These are phyloP conservation scores for Citrus cavaleriei DNA, from an alignment of 345 rosid genomes.

Conservation along the genomic window DNA sequence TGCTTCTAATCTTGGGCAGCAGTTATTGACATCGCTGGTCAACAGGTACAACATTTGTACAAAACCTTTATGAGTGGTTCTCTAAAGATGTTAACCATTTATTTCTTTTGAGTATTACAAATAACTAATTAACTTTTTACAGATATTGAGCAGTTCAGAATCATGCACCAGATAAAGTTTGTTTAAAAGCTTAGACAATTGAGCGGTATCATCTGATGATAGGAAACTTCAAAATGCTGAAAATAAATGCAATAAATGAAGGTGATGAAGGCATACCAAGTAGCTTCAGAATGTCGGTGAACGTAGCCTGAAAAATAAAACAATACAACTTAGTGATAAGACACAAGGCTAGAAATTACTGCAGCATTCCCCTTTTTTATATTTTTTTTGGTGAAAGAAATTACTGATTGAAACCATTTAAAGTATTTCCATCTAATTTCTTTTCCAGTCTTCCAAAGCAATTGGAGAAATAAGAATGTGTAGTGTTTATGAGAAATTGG, in stretches of 20 bases:
- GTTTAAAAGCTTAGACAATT: not conserved
- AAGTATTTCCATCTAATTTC: not conserved
- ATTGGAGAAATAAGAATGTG: not conserved
- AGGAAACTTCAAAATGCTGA: not conserved
- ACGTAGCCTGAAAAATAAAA: constrained; percentile 78
- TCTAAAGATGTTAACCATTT: not conserved
- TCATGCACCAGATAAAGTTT: not conserved
- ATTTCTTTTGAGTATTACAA: not conserved
- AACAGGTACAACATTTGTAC: not conserved
- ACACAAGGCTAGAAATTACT: not conserved
- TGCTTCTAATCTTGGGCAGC: not conserved
- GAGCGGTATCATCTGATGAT: not conserved
- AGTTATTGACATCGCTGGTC: not conserved
- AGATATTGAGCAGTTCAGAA: not conserved
- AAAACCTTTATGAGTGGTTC: not conserved
- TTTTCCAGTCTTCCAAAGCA: not conserved
- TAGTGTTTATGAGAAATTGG: not conserved
- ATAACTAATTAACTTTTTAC: not conserved
- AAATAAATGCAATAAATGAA: not conserved
- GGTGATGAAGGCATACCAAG: constrained; percentile 56
- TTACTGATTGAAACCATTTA: not conserved
- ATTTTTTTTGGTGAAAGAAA: not conserved
- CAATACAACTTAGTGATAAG: constrained; percentile 9
- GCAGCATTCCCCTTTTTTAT: not conserved
- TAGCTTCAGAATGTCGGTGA: constrained; percentile 76